These are phyloP conservation scores for Hordeum marinum DNA, from an alignment of 176 grass and related monocot species.

Conservation along the genomic window DNA sequence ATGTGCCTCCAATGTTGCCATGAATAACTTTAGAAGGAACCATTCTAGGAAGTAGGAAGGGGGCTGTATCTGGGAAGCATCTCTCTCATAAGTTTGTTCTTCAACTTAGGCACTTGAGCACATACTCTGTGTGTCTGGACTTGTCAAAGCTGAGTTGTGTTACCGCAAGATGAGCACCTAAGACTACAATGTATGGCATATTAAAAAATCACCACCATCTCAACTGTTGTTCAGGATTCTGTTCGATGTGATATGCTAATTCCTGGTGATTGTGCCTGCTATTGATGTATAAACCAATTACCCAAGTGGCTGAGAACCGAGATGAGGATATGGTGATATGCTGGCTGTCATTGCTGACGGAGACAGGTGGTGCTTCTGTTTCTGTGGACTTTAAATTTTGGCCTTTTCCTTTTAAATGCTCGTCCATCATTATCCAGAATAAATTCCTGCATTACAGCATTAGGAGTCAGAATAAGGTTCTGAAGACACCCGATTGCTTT, in stretches of 20 bases:
- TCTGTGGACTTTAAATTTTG: slow-evolving; percentile 48
- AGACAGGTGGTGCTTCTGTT: slow-evolving; percentile 43
- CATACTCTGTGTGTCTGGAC: neutral
- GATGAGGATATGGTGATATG: slow-evolving; percentile 52
- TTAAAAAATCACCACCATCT: slow-evolving; percentile 4
- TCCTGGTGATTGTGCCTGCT: slow-evolving; percentile 18
- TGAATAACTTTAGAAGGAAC: no score
- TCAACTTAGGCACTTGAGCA: neutral
- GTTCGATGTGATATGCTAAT: slow-evolving; percentile 25
- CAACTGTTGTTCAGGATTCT: slow-evolving; percentile 22
- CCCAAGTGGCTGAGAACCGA: slow-evolving; percentile 41
- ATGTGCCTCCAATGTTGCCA: no score
- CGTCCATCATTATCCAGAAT: slow-evolving; percentile 53
- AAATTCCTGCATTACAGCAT: slow-evolving; percentile 51
- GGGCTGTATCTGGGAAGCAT: no score
- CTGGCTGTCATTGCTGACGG: slow-evolving; percentile 18
- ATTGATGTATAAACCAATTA: slow-evolving; percentile 38
- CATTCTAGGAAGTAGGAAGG: no score
- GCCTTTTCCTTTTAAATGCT: slow-evolving; percentile 46
- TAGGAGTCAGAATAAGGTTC: slow-evolving; percentile 58
- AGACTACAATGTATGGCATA: slow-evolving; percentile 15
- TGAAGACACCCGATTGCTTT: slow-evolving; percentile 51
- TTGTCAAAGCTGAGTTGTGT: neutral
- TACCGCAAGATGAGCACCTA: slow-evolving; percentile 10
- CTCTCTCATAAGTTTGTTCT: neutral